Conservation (phyloP, 2,329 filamentous ascomycete species). For the Alternaria sp. region DNA sequence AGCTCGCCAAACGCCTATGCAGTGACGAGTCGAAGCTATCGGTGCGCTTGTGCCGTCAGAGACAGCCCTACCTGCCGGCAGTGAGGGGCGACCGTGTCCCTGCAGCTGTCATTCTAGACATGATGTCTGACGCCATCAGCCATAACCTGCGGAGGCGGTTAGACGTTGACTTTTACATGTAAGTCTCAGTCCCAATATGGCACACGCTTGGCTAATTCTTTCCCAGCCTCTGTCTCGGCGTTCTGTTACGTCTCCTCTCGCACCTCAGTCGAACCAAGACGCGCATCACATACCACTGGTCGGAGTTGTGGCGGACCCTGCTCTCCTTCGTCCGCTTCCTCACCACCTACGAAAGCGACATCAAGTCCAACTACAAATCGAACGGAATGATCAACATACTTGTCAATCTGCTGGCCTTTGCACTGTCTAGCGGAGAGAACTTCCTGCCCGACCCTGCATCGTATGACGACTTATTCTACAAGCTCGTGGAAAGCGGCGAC, state of each 20-base stretch:
- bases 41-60: constrained; percentile 87
- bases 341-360: constrained; percentile 80
- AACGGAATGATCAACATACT: constrained; percentile 76
- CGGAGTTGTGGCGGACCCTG: constrained; percentile 89
- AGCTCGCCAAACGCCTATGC: constrained; percentile 82
- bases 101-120: constrained; percentile 79
- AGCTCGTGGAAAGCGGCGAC: constrained; percentile 90
- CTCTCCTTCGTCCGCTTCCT: constrained; percentile 89
- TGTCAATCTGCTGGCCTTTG: constrained; percentile 82
- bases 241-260: constrained; percentile 81
- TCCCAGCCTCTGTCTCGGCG: constrained; percentile 73
- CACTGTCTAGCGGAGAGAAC: constrained; percentile 83
- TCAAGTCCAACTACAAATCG: constrained; percentile 73
- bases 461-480: constrained; percentile 98
- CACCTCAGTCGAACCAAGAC: constrained; percentile 83
- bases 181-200: constrained; percentile 7
- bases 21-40: constrained; percentile 75
- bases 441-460: constrained; percentile 87
- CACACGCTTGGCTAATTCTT: background rate
- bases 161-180: constrained; percentile 83
- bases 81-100: constrained; percentile 75
- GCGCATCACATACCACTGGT: constrained; percentile 89
- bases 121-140: constrained; percentile 88
- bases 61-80: constrained; percentile 82
- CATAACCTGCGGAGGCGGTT: constrained; percentile 89